Evolutionary conservation across 139 green algal species (phyloP), one percentile per base, ranked within the genome.

Genomic region (Pseudopediastrum boryanum): DNA sequence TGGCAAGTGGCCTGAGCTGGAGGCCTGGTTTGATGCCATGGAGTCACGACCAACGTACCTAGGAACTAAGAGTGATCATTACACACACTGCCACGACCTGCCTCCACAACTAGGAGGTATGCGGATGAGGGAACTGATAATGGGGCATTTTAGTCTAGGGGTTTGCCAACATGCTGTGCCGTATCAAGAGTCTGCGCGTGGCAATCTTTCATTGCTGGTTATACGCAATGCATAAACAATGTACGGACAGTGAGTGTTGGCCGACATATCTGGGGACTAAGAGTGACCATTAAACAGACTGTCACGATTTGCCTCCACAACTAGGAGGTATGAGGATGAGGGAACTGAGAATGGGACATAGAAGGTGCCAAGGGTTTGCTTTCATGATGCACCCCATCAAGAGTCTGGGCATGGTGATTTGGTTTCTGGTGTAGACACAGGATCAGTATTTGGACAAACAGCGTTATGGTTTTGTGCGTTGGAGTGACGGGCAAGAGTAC

Each of bases 251-350:
- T 94, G 96, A 99, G 83, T n/a, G 80, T 9, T 84, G 95, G 3
- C 75, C 80, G 0, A 86, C 94, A 1, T 98, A 98, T 75, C 58
- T 93, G 12, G 94, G 84, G 43, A 95, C 92, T 39, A 89, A 87
- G 52, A 93, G 82, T 35, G 96, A 99, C 90, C 95, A 94, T 85
- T 98, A 94, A 89, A 98, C 93, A 0, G 92, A 97, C 83, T 81
- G 74, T 3, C 93, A 98, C 74, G 94, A 98, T 80, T 89, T 99
- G 71, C 96, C 96, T 38, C 96, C 96, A 8, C 96, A 99, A 84
- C 82, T 98, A n/a, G 93, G 95, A 41, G 92, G 74, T 81, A 84
- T 79, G 58, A 36, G 71, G 23, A 1, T 38, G 46, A 25, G 27
- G 19, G 56, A 63, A 5, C 12, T 41, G 3, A 27, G 29, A 21